Percentiles rank a stretch among this genome's conserved stretches.
Conservation (phyloP, 2,329 filamentous ascomycete species). For the Metarhizium album region DNA sequence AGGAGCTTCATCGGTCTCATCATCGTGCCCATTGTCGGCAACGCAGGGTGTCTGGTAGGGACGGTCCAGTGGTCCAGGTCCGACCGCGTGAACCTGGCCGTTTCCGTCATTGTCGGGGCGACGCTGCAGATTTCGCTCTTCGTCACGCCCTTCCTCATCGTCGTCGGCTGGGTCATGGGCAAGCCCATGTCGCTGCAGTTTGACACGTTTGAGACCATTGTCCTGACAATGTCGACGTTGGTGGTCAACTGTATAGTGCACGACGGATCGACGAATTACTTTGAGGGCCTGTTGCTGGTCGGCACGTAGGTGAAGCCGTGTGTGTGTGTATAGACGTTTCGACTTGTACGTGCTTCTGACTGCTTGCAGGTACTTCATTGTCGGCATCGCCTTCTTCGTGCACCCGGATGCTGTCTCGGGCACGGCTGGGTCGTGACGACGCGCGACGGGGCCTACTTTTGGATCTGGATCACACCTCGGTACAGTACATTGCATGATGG, state of each 20-base stretch:
- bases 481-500: no score
- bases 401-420: conserved; percentile 5
- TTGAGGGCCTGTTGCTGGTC: conserved; percentile 10
- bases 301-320: conserved; percentile 8
- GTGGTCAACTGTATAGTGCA: conserved; percentile 11
- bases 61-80: conserved; percentile 11
- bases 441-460: background rate
- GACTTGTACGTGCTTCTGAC: background rate
- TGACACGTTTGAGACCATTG: conserved; percentile 11
- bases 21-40: conserved; percentile 51
- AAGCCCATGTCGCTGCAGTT: conserved; percentile 11
- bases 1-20: conserved; percentile 51
- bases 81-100: conserved; percentile 10
- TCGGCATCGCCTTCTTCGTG: conserved; percentile 9
- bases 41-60: conserved; percentile 19
- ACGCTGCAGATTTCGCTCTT: conserved; percentile 13
- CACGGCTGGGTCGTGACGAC: background rate
- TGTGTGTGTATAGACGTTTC: background rate
- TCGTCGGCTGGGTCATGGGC: conserved; percentile 9
- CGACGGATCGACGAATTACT: conserved; percentile 10
- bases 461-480: no score
- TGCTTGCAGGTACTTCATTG: conserved; percentile 7
- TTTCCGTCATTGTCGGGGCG: conserved; percentile 11
- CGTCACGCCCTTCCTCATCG: conserved; percentile 10
- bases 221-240: conserved; percentile 10